Conservation (phyloP, 2,329 filamentous ascomycete genomes). For the Arachnomyces sp. region DNA sequence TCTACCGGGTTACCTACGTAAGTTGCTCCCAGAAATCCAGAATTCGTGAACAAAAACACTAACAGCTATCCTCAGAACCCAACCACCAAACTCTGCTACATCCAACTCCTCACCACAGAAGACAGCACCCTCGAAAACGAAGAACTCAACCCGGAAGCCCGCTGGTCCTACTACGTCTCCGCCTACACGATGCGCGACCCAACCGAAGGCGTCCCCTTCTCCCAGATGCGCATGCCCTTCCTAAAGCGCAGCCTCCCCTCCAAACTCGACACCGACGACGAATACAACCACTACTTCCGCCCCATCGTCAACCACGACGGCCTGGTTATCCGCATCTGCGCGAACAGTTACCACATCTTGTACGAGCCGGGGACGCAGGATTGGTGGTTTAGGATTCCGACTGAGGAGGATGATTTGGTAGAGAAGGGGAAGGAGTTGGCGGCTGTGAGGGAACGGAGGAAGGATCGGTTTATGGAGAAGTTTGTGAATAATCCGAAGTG, state of each 20-base stretch:
- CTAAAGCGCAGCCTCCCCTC: conserved; percentile 62
- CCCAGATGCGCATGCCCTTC: conserved; percentile 58
- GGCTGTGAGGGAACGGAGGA: conserved; percentile 34
- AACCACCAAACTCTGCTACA: conserved; percentile 56
- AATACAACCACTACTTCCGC: conserved; percentile 48
- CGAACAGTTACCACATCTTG: conserved; percentile 71
- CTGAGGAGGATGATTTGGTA: conserved; percentile 20
- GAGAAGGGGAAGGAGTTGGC: conserved; percentile 28
- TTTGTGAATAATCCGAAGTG: conserved; percentile 46
- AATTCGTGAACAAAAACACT: conserved; percentile 6
- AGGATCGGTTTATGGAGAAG: conserved; percentile 43
- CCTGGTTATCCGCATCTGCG: conserved; percentile 63
- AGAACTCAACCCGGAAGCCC: conserved; percentile 52
- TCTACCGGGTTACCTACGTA: conserved; percentile 87
- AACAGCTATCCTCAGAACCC: conserved; percentile 50
- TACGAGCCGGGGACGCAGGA: conserved; percentile 64
- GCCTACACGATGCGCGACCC: conserved; percentile 82
- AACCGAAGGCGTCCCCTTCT: conserved; percentile 66
- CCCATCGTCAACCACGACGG: conserved; percentile 57
- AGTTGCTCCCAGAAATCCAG: conserved; percentile 34
- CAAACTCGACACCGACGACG: conserved; percentile 54
- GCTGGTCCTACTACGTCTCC: conserved; percentile 94
- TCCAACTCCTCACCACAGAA: conserved; percentile 80
- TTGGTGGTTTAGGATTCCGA: conserved; percentile 52
- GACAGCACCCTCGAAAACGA: conserved; percentile 70